phyloP scores from a whole-genome alignment of 108 stramenopile genomes.

The Cyclostephanos invisitatus region DNA sequence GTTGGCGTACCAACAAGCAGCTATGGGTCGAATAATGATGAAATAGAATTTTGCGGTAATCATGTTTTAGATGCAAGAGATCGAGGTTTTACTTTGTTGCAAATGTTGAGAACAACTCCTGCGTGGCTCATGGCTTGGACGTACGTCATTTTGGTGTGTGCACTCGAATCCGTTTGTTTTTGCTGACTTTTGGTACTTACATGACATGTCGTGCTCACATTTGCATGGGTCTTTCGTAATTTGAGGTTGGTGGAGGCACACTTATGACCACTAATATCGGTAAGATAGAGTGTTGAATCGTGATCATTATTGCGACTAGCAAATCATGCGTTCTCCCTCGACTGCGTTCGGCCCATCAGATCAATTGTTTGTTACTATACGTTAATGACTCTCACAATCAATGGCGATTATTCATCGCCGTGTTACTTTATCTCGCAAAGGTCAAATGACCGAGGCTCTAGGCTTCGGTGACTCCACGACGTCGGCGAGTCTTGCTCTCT shows the following conservation, averaged over 20 bases:
- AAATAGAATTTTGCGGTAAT: slow-evolving; percentile 26
- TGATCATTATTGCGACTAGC: too few species aligned
- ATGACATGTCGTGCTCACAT: background rate
- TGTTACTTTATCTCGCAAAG: background rate
- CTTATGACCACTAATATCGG: slow-evolving; percentile 85
- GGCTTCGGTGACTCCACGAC: slow-evolving; percentile 59
- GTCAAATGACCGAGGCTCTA: slow-evolving; percentile 83
- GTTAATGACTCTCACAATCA: background rate
- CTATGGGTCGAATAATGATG: background rate
- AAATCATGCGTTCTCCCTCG: background rate
- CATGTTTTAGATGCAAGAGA: slow-evolving; percentile 3
- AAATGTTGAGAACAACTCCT: slow-evolving; percentile 71
- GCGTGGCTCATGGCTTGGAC: slow-evolving; percentile 87
- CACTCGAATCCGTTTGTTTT: background rate
- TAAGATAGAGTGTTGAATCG: slow-evolving; percentile 18
- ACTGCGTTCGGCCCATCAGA: background rate
- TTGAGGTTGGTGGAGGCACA: slow-evolving; percentile 69
- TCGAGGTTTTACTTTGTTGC: slow-evolving; percentile 53
- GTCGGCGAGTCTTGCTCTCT: slow-evolving; percentile 73
- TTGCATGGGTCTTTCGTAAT: background rate
- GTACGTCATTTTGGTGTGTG: slow-evolving; percentile 53
- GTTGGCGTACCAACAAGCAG: slow-evolving; percentile 6
- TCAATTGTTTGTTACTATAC: background rate
- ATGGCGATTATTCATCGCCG: background rate
- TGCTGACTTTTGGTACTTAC: background rate